Evolutionary conservation across 1,284 basidiomycete genomes (phyloP).

Genomic region (Austroboletus rostrupii): DNA sequence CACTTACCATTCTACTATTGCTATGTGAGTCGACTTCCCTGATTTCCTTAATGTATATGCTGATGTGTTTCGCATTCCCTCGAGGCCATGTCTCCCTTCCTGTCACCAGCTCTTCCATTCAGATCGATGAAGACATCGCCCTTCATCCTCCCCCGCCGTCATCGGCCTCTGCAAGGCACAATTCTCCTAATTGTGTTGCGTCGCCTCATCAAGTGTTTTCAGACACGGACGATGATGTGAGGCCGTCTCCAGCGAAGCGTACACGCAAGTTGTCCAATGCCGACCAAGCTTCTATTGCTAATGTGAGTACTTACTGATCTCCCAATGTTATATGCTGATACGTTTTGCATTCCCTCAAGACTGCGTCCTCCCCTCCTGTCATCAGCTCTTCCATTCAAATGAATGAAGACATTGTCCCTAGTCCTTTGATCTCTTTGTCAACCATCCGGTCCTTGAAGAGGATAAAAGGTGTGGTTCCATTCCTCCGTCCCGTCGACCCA

Average conservation of each 20-base stretch:
- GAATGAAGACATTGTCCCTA: slow-evolving; percentile 32
- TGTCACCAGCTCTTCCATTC: no score
- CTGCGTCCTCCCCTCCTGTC: slow-evolving; percentile 61
- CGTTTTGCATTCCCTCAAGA: slow-evolving; percentile 45
- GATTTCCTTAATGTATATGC: no score
- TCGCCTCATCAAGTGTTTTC: slow-evolving; percentile 20
- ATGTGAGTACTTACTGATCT: slow-evolving; percentile 62
- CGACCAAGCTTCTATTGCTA: slow-evolving; percentile 50
- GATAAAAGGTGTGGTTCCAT: slow-evolving; percentile 79
- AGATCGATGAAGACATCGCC: no score
- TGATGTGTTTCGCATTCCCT: no score
- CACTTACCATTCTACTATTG: no score
- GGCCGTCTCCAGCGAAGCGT: slow-evolving; percentile 72
- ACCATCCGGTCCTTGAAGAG: slow-evolving; percentile 85
- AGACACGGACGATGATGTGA: slow-evolving; percentile 48
- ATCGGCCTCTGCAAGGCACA: no score
- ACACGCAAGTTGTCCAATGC: slow-evolving; percentile 52
- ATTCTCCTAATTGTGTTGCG: slow-evolving; percentile 37
- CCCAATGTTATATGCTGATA: slow-evolving; percentile 31
- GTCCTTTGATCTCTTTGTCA: slow-evolving; percentile 44
- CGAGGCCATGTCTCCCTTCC: no score
- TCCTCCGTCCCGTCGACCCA: slow-evolving; percentile 88
- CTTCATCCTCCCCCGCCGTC: no score
- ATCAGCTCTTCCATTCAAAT: slow-evolving; percentile 40
- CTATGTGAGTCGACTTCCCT: no score